These are phyloP conservation scores for Tricholoma matsutake DNA, from an alignment of 768 basidiomycete species.

Conservation along the genomic window DNA sequence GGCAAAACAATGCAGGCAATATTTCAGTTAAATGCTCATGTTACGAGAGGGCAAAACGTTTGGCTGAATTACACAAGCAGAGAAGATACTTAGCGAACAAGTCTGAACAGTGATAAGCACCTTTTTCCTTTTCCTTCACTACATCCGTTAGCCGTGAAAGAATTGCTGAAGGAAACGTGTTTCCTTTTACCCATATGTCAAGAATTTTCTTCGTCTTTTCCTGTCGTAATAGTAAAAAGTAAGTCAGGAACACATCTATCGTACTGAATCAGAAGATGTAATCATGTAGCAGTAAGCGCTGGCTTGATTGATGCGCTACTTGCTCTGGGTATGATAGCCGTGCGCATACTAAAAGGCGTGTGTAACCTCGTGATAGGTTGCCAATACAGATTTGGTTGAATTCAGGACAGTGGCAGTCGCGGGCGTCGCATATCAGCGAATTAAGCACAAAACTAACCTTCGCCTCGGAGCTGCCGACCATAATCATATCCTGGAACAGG, in stretches of 20 bases:
- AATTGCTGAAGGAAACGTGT: slow-evolving; percentile 80
- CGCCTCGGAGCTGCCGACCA: slow-evolving; percentile 61
- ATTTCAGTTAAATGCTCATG: slow-evolving; percentile 72
- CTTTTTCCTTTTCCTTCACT: slow-evolving; percentile 73
- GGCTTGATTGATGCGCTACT: slow-evolving; percentile 11
- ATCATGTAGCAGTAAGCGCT: slow-evolving; percentile 29
- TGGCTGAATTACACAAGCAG: slow-evolving; percentile 63
- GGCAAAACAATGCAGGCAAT: slow-evolving; percentile 54
- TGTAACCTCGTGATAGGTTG: background rate
- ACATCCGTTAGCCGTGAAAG: slow-evolving; percentile 70
- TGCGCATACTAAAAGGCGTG: background rate
- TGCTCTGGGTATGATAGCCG: background rate
- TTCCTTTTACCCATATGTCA: slow-evolving; percentile 94
- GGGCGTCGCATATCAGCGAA: background rate
- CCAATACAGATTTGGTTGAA: background rate
- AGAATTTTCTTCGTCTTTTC: slow-evolving; percentile 97
- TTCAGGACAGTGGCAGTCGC: background rate
- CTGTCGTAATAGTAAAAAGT: slow-evolving; percentile 48
- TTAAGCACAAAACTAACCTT: slow-evolving; percentile 66
- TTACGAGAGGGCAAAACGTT: slow-evolving; percentile 45
- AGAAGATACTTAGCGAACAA: slow-evolving; percentile 82
- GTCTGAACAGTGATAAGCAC: slow-evolving; percentile 73
- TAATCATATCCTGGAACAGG: slow-evolving; percentile 80
- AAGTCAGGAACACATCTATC: slow-evolving; percentile 41
- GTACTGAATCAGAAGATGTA: slow-evolving; percentile 26